Base-by-base conservation (phyloP, 306 rosid genomes). In the Betula pendula region DNA sequence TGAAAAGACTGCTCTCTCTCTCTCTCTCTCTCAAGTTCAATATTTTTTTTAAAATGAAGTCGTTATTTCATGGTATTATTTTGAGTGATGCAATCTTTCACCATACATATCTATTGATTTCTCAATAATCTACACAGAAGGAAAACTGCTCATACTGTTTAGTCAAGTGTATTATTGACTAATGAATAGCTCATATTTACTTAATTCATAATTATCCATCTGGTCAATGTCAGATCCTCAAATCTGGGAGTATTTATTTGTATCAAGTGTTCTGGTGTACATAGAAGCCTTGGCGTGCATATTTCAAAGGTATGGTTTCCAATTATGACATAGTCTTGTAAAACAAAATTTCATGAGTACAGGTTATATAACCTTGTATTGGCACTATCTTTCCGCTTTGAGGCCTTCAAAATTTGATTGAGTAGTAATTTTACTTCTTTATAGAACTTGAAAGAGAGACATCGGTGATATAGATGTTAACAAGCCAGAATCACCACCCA, bases 221-320 rank as follows among this genome's bases (percentile, higher is more conserved):
- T 79, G 55, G 77, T 82, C 65, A 56, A 62, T 65, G 48, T 74
- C 87, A 94, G 97, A 85, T 92, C 97, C 81, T 70, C 91, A 77
- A 94, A 62, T 79, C 81, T 92, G 29, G 97, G 98, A 73, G 92
- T 83, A 75, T 87, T 90, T 70, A 92, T 94, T 68, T 94, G 98
- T 81, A 94, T 94, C 83, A 92, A 92, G 89, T 94, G 98, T 77
- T 94, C 97, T 16, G 98, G 97, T 59, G 84, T 94, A 75, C 98
- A 94, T 77, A 82, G 98, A 84, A 94, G 97, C 87, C 84, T 94
- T 40, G 98, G 98, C 77, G 97, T 92, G 50, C 98, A 94, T 77
- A 84, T 94, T 80, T 86, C 98, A 69, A 92, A 94, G 97, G 98
- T 94, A 81, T 65, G 73, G 49, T 68, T 82, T 72, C 48, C 20